A percentile compares a stretch with the other conserved stretches of the same genome.
Conservation (phyloP, 768 basidiomycete species). For the Gyrodon lividus region DNA sequence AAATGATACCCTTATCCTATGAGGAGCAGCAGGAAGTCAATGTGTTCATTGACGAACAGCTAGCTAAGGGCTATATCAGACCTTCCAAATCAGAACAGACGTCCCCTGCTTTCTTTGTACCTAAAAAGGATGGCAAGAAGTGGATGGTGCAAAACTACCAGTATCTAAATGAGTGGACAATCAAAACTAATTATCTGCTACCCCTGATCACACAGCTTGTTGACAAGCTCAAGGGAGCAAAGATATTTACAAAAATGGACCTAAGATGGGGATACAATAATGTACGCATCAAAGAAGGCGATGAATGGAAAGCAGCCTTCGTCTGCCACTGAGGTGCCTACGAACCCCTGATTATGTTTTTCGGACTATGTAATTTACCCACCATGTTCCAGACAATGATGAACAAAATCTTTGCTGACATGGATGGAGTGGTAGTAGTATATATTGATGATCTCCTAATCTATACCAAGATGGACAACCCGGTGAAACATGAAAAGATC, state of each 20-base stretch:
- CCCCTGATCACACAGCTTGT: background rate
- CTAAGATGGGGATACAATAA: conserved; percentile 28
- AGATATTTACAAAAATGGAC: conserved; percentile 3
- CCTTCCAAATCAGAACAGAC: conserved; percentile 9
- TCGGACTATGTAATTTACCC: background rate
- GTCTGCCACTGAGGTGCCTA: conserved; percentile 35
- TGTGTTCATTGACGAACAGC: too few species aligned
- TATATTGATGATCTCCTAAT: background rate
- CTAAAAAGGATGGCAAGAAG: too few species aligned
- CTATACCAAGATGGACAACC: background rate
- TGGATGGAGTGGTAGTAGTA: too few species aligned
- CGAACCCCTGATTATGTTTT: conserved; percentile 41
- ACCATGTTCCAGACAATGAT: background rate
- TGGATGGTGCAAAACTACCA: too few species aligned
- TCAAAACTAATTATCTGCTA: conserved; percentile 6
- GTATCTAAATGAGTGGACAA: too few species aligned
- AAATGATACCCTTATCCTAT: too few species aligned
- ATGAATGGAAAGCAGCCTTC: conserved; percentile 44
- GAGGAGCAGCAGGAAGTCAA: too few species aligned
- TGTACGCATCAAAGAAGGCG: too few species aligned
- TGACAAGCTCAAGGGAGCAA: too few species aligned
- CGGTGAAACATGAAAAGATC: too few species aligned
- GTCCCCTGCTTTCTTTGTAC: conserved; percentile 12
- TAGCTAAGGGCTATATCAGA: too few species aligned
- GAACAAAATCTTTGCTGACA: too few species aligned